phyloP scores from a whole-genome alignment of 306 rosid genomes.

The Rubus idaeus region DNA sequence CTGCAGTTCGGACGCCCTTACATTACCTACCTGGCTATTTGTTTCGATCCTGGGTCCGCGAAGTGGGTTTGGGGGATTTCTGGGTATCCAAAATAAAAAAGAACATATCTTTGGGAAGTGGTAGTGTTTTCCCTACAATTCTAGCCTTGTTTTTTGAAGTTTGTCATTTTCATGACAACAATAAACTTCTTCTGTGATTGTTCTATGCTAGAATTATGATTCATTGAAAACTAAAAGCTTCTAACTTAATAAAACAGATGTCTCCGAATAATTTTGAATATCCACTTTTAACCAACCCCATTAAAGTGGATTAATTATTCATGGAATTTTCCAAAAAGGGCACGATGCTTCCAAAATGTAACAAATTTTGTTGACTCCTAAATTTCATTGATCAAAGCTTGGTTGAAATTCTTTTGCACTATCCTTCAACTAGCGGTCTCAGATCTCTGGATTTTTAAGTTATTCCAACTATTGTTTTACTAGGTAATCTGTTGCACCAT shows the following conservation, averaged over 20 bases:
- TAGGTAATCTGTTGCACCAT: not conserved
- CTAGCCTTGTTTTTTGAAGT: not conserved
- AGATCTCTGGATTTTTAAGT: not conserved
- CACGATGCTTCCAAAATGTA: not conserved
- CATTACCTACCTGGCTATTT: not conserved
- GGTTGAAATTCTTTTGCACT: not conserved
- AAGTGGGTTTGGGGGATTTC: not conserved
- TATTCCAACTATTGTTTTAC: not conserved
- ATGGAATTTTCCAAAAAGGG: not conserved
- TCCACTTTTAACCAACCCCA: not conserved
- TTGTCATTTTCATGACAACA: not conserved
- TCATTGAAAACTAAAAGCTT: not conserved
- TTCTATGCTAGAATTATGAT: not conserved
- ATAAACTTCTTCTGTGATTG: not conserved
- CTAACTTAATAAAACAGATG: not conserved
- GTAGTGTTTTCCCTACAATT: not conserved
- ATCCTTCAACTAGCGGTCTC: not conserved
- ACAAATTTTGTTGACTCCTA: not conserved
- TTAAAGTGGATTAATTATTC: not conserved
- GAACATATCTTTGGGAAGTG: conserved; percentile 3
- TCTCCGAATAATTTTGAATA: not conserved
- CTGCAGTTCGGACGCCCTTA: not conserved
- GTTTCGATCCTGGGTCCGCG: not conserved
- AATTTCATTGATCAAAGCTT: not conserved
- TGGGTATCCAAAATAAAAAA: not conserved